Evolutionary conservation across 441 rosid genomes (phyloP), one percentile per base, ranked within the genome.

Genomic region (Pelargonium citronellum): DNA sequence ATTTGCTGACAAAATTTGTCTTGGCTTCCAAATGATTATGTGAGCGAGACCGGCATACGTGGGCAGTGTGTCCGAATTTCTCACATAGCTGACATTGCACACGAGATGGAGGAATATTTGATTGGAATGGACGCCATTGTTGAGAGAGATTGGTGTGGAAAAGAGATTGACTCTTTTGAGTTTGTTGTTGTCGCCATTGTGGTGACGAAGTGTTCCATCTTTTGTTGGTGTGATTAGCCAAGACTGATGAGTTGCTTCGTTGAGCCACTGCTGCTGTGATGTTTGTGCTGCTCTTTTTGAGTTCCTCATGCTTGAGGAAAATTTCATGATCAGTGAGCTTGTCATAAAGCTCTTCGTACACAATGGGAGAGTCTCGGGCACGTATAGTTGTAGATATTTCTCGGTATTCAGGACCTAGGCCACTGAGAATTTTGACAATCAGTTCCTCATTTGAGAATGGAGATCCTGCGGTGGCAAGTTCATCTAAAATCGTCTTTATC

Each of bases 261-360:
- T 11, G 16, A 10, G 16, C 13, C 16, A n/a, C 8, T 3, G 1
- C 2, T 17, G 22, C 0, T 57, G 62, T 7, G 17, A 13, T 13
- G 27, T 7, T 12, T n/a, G 17, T n/a, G 22, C 7, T 12, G 8
- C 2, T n/a, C 2, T 12, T 13, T 57, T 57, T 57, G 16, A n/a
- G 55, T 41, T 66, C 68, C 16, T 66, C 16, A 8, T 16, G 9
- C 3, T 47, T 30, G 10, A 68, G 8, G n/a, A 12, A 53, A 7
- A 1, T 47, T 27, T 68, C 15, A 68, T 68, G 5, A 53, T 27
- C 64, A 3, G 13, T 6, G 15, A 68, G 64, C 16, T 53, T 68
- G 1, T 68, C 49, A 0, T 53, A 44, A n/a, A 68, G 43, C 53
- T 53, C 30, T 1, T 72, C 27, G 64, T 39, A 72, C 3, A 55